Conservation (phyloP, 805 yeast genomes). For the Ogataea trehaloabstinens region DNA sequence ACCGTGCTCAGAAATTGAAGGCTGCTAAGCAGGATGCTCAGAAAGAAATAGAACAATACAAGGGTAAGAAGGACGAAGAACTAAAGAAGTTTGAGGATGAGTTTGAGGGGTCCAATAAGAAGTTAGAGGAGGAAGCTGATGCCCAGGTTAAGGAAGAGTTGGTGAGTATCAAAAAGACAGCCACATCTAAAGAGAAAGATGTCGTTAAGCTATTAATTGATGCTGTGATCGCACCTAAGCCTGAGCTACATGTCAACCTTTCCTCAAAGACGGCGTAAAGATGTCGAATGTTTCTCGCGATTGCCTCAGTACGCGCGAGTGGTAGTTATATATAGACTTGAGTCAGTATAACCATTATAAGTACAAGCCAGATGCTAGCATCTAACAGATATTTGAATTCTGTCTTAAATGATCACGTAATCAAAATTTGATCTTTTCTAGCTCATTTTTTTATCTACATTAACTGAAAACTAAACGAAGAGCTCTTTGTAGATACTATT, state of each 20-base stretch:
- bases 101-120: slow-evolving; percentile 71
- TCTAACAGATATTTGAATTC: too few species aligned
- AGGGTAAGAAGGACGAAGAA: slow-evolving; percentile 78
- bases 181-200: slow-evolving; percentile 55
- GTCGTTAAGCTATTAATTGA: slow-evolving; percentile 78
- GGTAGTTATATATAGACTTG: too few species aligned
- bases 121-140: slow-evolving; percentile 79
- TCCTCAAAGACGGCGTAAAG: slow-evolving; percentile 2
- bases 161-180: slow-evolving; percentile 60
- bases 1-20: slow-evolving; percentile 84
- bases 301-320: not conserved
- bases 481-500: too few species aligned
- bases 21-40: slow-evolving; percentile 94
- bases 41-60: slow-evolving; percentile 82
- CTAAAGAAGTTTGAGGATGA: slow-evolving; percentile 68
- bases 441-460: too few species aligned
- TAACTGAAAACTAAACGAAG: too few species aligned
- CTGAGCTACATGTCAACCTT: slow-evolving; percentile 73
- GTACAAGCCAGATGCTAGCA: too few species aligned
- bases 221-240: slow-evolving; percentile 75
- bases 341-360: too few species aligned
- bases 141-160: slow-evolving; percentile 69
- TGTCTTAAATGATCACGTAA: too few species aligned
- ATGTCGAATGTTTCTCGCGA: too few species aligned
- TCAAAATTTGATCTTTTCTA: too few species aligned